Conservation (phyloP, 176 grass and related monocot species). For the Oryza glaberrima region DNA sequence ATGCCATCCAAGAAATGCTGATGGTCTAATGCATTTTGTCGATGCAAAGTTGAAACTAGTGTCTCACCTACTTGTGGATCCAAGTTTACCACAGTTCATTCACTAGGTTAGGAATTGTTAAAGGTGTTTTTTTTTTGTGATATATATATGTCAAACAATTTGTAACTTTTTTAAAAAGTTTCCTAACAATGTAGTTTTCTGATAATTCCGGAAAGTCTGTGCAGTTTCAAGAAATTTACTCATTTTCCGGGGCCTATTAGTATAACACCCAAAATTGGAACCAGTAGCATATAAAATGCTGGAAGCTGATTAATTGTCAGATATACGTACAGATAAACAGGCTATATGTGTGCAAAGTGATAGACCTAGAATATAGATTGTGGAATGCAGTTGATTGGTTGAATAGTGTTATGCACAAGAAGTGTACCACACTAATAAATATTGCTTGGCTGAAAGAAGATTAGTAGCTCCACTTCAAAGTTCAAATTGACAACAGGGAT, state of each 20-base stretch:
- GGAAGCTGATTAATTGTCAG: slow-evolving; percentile 19
- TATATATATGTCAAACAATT: not conserved
- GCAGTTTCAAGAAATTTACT: slow-evolving; percentile 9
- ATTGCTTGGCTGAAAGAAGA: not conserved
- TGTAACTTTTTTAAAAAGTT: not conserved
- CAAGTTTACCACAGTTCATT: not conserved
- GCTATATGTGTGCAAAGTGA: not conserved
- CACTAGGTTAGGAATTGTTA: not conserved
- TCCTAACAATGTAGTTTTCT: not conserved
- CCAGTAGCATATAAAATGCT: not conserved
- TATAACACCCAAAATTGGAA: not conserved
- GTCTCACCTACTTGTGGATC: not conserved
- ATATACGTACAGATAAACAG: not conserved
- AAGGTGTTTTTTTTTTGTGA: not conserved
- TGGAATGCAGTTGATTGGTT: not conserved
- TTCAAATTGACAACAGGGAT: not conserved
- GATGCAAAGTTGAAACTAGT: not conserved
- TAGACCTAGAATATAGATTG: not conserved
- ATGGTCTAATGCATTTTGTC: not conserved
- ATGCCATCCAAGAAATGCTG: not conserved
- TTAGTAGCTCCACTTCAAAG: not conserved
- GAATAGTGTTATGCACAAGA: not conserved
- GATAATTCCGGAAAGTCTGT: not conserved
- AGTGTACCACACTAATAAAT: not conserved
- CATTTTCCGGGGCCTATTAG: not conserved